Percentiles rank a stretch among this genome's conserved stretches.
phyloP scores from a whole-genome alignment of 1,284 basidiomycete genomes.

The Trichosporon sp. region DNA sequence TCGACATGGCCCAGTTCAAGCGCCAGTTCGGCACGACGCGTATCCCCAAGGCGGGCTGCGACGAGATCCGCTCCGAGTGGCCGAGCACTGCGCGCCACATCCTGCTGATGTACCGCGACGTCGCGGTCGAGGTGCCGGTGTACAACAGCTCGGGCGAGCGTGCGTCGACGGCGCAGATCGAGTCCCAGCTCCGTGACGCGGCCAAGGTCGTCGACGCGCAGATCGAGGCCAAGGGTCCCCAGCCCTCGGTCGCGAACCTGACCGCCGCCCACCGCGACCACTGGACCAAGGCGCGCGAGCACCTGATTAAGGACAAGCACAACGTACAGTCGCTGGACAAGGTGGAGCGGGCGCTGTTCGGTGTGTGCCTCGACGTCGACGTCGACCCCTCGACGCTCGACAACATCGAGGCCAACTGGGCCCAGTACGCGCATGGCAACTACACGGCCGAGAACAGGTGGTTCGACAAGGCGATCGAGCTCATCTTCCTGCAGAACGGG shows the following conservation, averaged over 20 bases:
- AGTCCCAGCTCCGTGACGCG: slow-evolving; percentile 21
- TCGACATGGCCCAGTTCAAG: slow-evolving; percentile 33
- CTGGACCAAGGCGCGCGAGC: slow-evolving; percentile 24
- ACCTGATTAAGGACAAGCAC: slow-evolving; percentile 17
- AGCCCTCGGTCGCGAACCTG: slow-evolving; percentile 26
- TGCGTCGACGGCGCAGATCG: slow-evolving; percentile 26
- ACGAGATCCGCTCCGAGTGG: slow-evolving; percentile 23
- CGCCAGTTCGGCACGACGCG: slow-evolving; percentile 30
- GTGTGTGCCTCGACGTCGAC: slow-evolving; percentile 29
- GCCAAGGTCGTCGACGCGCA: slow-evolving; percentile 15
- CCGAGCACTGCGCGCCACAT: slow-evolving; percentile 20
- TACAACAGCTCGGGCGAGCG: slow-evolving; percentile 19
- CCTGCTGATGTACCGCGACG: slow-evolving; percentile 27
- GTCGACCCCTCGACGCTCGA: slow-evolving; percentile 20
- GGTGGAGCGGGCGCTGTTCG: slow-evolving; percentile 25
- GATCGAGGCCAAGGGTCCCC: slow-evolving; percentile 17
- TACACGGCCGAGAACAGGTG: slow-evolving; percentile 25
- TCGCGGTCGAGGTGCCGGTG: slow-evolving; percentile 24
- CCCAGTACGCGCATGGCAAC: slow-evolving; percentile 23
- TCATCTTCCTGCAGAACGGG: slow-evolving; percentile 29
- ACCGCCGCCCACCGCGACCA: slow-evolving; percentile 28
- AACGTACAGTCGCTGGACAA: slow-evolving; percentile 23
- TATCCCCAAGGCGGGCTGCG: slow-evolving; percentile 23
- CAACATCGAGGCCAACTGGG: slow-evolving; percentile 23
- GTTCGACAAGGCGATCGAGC: slow-evolving; percentile 31